Conservation (phyloP, 495 filamentous ascomycete species). For the Talaromyces liani region DNA sequence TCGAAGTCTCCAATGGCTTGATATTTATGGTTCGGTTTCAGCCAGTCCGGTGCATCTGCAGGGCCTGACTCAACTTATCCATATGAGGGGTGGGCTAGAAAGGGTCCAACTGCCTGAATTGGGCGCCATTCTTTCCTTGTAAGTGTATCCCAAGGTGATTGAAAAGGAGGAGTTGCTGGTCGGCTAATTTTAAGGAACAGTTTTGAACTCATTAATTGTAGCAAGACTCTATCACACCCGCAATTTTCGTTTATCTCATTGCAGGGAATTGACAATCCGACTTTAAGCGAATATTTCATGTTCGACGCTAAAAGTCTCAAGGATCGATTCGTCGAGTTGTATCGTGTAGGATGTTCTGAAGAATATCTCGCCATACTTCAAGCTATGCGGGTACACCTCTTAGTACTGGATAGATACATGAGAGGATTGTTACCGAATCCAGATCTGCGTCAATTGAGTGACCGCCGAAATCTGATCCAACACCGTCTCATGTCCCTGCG, state of each 20-base stretch:
- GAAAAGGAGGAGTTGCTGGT: background rate
- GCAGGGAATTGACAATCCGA: conserved; percentile 12
- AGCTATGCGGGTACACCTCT: conserved; percentile 22
- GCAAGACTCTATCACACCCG: conserved; percentile 20
- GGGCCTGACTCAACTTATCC: conserved; percentile 29
- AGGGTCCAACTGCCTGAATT: conserved; percentile 25
- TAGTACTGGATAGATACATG: conserved; percentile 17
- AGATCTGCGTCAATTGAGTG: conserved; percentile 23
- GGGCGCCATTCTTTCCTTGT: conserved; percentile 29
- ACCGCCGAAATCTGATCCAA: conserved; percentile 32
- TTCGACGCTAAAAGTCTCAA: conserved; percentile 16
- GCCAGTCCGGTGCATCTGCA: conserved; percentile 31
- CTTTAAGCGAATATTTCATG: conserved; percentile 12
- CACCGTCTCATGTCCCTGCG: conserved; percentile 24
- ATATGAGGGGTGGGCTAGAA: conserved; percentile 28
- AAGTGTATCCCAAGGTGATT: conserved; percentile 9
- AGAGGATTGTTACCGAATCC: background rate
- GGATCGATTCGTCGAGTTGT: conserved; percentile 18
- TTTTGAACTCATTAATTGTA: conserved; percentile 30
- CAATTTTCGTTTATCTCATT: conserved; percentile 30
- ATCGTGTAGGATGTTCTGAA: conserved; percentile 23
- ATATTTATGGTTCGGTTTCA: conserved; percentile 31
- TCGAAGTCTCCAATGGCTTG: conserved; percentile 34
- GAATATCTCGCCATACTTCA: conserved; percentile 27
- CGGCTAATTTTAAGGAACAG: conserved; percentile 12